These are phyloP conservation scores for Phaffomyces antillensis DNA, from an alignment of 805 yeast species.

Conservation along the genomic window DNA sequence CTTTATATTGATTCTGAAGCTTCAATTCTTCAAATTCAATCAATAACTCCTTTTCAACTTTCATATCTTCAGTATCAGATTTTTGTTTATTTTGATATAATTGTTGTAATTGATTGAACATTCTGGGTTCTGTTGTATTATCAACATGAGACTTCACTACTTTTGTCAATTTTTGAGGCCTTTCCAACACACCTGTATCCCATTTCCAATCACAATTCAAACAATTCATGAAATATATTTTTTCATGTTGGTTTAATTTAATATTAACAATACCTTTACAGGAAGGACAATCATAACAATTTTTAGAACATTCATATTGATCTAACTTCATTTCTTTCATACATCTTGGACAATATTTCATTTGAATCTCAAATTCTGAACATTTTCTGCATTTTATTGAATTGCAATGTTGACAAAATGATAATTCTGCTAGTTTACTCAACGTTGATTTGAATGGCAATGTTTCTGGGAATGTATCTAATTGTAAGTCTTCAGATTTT, in stretches of 20 bases:
- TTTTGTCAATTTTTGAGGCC: constrained; percentile 12
- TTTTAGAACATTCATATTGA: constrained; percentile 18
- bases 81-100: constrained; percentile 13
- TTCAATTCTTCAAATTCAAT: constrained; percentile 14
- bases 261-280: constrained; percentile 13
- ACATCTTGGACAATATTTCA: constrained; percentile 23
- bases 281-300: constrained; percentile 23
- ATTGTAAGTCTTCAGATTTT: constrained; percentile 4
- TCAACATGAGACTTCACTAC: constrained; percentile 9
- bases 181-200: constrained; percentile 10
- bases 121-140: neutral
- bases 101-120: constrained; percentile 16
- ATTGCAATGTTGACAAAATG: constrained; percentile 21
- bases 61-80: constrained; percentile 4
- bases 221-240: constrained; percentile 12
- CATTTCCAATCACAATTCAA: constrained; percentile 12
- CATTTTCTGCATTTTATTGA: constrained; percentile 23
- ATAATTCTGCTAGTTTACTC: constrained; percentile 12
- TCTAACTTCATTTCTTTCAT: constrained; percentile 21
- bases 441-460: constrained; percentile 14
- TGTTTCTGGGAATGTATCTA: constrained; percentile 19
- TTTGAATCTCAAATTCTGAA: constrained; percentile 19
- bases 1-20: neutral
- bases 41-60: constrained; percentile 9
- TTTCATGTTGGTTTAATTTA: constrained; percentile 5